phyloP scores from a whole-genome alignment of 2,329 filamentous ascomycete genomes.

The Coniochaeta sp. region DNA sequence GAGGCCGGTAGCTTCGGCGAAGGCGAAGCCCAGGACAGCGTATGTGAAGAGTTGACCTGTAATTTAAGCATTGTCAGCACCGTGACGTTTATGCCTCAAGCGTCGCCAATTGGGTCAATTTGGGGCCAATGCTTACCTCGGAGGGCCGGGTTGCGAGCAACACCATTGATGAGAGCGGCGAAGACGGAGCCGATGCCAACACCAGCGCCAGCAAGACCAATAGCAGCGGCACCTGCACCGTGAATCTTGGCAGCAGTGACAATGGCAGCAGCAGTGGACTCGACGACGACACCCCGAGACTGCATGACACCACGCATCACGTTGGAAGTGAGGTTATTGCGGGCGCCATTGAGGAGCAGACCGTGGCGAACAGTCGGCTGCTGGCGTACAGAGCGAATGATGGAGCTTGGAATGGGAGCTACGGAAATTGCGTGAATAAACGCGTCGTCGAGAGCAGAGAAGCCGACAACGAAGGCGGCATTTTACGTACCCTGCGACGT shows the following conservation, averaged over 20 bases:
- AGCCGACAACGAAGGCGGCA: slow-evolving; percentile 5
- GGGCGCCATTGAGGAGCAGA: slow-evolving; percentile 54
- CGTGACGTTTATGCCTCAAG: neutral
- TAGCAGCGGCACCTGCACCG: slow-evolving; percentile 82
- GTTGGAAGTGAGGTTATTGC: slow-evolving; percentile 52
- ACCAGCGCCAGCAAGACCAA: slow-evolving; percentile 88
- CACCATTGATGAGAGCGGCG: slow-evolving; percentile 79
- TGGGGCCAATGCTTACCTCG: slow-evolving; percentile 46
- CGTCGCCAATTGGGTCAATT: neutral
- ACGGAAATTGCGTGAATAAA: slow-evolving; percentile 8
- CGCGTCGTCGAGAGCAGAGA: slow-evolving; percentile 5
- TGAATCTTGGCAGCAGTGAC: slow-evolving; percentile 88
- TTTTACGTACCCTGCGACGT: slow-evolving; percentile 12
- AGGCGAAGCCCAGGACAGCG: slow-evolving; percentile 91
- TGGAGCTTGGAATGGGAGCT: slow-evolving; percentile 18
- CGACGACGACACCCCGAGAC: slow-evolving; percentile 49
- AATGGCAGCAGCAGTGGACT: slow-evolving; percentile 68
- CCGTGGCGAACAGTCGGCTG: slow-evolving; percentile 11
- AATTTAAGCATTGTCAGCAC: neutral
- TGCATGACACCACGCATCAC: slow-evolving; percentile 68
- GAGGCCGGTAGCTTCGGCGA: slow-evolving; percentile 87
- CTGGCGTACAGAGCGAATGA: slow-evolving; percentile 14
- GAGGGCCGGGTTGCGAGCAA: slow-evolving; percentile 90
- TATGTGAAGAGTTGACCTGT: slow-evolving; percentile 82
- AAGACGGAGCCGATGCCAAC: slow-evolving; percentile 95